Evolutionary conservation across 257 asterid genomes (phyloP).

Genomic region (Datura wrightii): DNA sequence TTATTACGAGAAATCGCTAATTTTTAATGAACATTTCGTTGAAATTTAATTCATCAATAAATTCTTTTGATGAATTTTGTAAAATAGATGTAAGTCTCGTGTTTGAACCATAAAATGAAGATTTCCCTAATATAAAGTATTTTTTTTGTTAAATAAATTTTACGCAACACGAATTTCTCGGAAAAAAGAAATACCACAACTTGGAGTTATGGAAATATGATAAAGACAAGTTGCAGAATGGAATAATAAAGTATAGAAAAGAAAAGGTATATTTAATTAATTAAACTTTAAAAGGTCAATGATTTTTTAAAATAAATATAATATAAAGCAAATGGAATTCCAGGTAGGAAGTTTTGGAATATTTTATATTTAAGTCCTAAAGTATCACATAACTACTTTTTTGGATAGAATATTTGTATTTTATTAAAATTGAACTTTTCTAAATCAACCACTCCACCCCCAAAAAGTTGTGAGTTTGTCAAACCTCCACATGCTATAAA

Average conservation of each 20-base stretch:
- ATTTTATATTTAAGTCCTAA: conserved; percentile 37
- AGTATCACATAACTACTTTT: conserved; percentile 39
- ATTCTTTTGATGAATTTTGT: background rate
- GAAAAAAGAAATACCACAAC: too few relatives aligned
- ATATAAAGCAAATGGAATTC: conserved; percentile 50
- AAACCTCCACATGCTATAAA: conserved; percentile 59
- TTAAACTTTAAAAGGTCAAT: conserved; percentile 28
- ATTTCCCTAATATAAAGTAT: too few relatives aligned
- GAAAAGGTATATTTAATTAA: background rate
- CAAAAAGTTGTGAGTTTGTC: conserved; percentile 43
- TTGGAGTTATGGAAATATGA: too few relatives aligned
- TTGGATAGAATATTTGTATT: conserved; percentile 13
- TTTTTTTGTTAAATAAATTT: too few relatives aligned
- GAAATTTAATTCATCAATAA: background rate
- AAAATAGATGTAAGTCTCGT: too few relatives aligned
- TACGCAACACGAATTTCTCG: too few relatives aligned
- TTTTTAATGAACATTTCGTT: background rate
- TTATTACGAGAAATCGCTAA: background rate
- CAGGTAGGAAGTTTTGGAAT: conserved; percentile 45
- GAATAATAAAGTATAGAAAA: background rate
- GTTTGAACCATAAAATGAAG: too few relatives aligned
- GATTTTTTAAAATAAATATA: background rate
- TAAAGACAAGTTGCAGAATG: background rate
- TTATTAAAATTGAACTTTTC: conserved; percentile 19
- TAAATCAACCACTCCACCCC: conserved; percentile 42